Evolutionary conservation across 352 stramenopile genomes (phyloP).

Genomic region (Globisporangium nodosum): DNA sequence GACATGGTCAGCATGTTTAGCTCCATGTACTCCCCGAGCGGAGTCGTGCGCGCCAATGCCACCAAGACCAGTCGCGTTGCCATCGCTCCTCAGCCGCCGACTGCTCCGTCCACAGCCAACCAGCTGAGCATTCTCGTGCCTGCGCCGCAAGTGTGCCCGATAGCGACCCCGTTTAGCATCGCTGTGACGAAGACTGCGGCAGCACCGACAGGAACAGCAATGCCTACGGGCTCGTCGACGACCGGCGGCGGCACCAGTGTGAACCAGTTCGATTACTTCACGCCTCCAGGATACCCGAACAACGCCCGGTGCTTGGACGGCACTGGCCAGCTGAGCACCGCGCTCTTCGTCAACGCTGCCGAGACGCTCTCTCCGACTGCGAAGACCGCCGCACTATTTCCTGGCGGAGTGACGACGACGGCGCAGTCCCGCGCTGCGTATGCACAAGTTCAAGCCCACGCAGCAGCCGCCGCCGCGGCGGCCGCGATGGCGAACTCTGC

Average conservation of each 20-base stretch:
- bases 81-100: not conserved
- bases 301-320: constrained; percentile 23
- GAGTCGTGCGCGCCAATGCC: not conserved
- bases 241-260: not conserved
- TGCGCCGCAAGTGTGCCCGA: constrained; percentile 18
- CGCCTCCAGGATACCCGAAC: constrained; percentile 36
- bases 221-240: not conserved
- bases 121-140: constrained; percentile 32
- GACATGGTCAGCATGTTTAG: constrained; percentile 67
- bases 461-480: constrained; percentile 25
- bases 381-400: constrained; percentile 24
- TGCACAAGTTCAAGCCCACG: constrained; percentile 16
- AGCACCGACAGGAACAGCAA: constrained; percentile 2
- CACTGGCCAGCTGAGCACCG: constrained; percentile 17
- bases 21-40: constrained; percentile 49
- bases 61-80: not conserved
- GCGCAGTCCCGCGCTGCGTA: constrained; percentile 14
- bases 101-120: constrained; percentile 9
- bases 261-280: constrained; percentile 53
- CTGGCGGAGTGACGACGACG: not conserved
- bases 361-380: constrained; percentile 35
- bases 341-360: constrained; percentile 32
- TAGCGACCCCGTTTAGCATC: constrained; percentile 22
- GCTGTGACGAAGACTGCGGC: not conserved
- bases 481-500: constrained; percentile 59